phyloP scores from a whole-genome alignment of 768 basidiomycete genomes.

The Suillus subluteus region DNA sequence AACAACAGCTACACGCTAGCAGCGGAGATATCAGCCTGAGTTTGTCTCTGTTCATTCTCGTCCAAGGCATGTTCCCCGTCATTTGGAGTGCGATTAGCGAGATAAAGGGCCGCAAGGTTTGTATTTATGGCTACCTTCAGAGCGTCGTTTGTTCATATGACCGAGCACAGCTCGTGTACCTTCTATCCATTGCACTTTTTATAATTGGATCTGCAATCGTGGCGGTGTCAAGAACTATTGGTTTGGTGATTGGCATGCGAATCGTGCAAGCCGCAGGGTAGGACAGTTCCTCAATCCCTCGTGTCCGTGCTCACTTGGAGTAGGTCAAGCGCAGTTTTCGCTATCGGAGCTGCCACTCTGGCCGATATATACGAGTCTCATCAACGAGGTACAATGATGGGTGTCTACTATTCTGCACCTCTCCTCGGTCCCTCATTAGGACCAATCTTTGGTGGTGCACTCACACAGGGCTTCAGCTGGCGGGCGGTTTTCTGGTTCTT shows the following conservation, averaged over 20 bases:
- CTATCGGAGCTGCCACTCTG: conserved; percentile 77
- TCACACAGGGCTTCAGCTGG: conserved; percentile 75
- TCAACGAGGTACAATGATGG: conserved; percentile 82
- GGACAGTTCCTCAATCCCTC: conserved; percentile 11
- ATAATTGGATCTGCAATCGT: conserved; percentile 62
- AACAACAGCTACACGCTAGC: conserved; percentile 61
- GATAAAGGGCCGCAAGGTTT: conserved; percentile 75
- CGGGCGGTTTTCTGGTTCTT: conserved; percentile 87
- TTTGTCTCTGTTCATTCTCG: conserved; percentile 68
- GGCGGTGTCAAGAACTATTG: conserved; percentile 57
- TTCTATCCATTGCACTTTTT: conserved; percentile 56
- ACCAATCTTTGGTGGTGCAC: conserved; percentile 69
- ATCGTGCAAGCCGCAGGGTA: conserved; percentile 66
- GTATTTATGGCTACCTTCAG: not conserved
- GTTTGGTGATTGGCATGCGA: conserved; percentile 67
- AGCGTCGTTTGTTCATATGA: conserved; percentile 1
- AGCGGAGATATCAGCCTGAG: conserved; percentile 66
- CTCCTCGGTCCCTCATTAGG: conserved; percentile 71
- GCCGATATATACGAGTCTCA: conserved; percentile 79
- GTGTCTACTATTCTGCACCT: conserved; percentile 80
- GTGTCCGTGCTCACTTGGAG: not conserved
- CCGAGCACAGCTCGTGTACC: conserved; percentile 52
- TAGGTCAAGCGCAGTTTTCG: conserved; percentile 67
- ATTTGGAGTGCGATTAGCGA: conserved; percentile 76
- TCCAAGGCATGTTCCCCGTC: conserved; percentile 70